phyloP scores from a whole-genome alignment of 495 filamentous ascomycete species.

The Aspergillus wentii region DNA sequence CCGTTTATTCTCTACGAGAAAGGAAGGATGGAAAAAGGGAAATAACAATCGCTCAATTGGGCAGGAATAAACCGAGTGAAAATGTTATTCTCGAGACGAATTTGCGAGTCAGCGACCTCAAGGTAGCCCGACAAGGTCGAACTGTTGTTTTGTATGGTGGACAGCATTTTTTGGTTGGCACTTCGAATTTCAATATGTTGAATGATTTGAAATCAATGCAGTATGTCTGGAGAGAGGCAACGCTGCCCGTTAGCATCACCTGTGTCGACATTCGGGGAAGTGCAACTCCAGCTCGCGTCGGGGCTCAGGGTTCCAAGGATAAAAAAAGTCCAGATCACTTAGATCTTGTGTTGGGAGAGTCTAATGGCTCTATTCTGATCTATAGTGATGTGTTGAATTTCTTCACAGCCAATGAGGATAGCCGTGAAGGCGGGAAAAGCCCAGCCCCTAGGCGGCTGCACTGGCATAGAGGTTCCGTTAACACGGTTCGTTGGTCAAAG shows the following conservation, averaged over 20 bases:
- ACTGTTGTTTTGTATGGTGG: constrained; percentile 33
- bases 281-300: constrained; percentile 25
- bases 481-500: constrained; percentile 76
- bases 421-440: constrained; percentile 35
- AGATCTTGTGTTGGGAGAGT: constrained; percentile 72
- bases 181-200: constrained; percentile 7
- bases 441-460: constrained; percentile 54
- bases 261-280: constrained; percentile 28
- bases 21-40: constrained; percentile 28
- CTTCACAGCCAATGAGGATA: constrained; percentile 36
- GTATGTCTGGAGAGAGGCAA: constrained; percentile 50
- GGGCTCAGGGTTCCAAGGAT: constrained; percentile 6
- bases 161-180: constrained; percentile 30
- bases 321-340: constrained; percentile 31
- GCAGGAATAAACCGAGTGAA: constrained; percentile 18
- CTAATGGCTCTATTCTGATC: constrained; percentile 67
- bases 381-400: constrained; percentile 68
- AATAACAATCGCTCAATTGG: constrained; percentile 19
- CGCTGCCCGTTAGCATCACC: constrained; percentile 25
- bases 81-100: constrained; percentile 23
- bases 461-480: constrained; percentile 85
- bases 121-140: constrained; percentile 23
- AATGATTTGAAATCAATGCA: constrained; percentile 15
- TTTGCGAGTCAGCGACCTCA: constrained; percentile 27
- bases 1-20: constrained; percentile 14